These are phyloP conservation scores for Senna tora DNA, from an alignment of 306 rosid species.

Conservation along the genomic window DNA sequence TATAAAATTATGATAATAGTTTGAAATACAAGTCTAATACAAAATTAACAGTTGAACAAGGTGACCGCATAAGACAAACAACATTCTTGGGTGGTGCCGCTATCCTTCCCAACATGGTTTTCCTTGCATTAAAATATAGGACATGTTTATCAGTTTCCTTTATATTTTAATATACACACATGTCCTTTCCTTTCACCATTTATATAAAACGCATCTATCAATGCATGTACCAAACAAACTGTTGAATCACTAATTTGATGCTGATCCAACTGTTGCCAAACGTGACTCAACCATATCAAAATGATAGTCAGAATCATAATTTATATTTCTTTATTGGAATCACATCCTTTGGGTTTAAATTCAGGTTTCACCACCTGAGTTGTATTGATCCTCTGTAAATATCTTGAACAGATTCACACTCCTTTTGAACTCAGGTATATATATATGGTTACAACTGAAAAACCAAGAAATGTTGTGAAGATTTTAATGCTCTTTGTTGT, in stretches of 20 bases:
- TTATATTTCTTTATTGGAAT: too few species aligned
- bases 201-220: background rate
- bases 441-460: background rate
- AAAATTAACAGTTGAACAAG: conserved; percentile 22
- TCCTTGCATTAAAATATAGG: conserved; percentile 41
- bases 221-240: conserved; percentile 45
- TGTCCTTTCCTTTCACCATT: conserved; percentile 25
- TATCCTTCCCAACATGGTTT: conserved; percentile 64
- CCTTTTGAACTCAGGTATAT: background rate
- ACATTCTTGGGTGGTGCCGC: conserved; percentile 51
- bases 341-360: background rate
- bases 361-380: background rate
- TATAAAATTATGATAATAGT: conserved; percentile 14
- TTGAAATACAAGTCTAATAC: background rate
- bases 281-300: conserved; percentile 3
- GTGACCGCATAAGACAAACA: conserved; percentile 53
- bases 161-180: background rate
- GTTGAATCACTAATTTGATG: conserved; percentile 38
- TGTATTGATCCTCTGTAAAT: conserved; percentile 1
- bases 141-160: conserved; percentile 29
- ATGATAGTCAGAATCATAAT: too few species aligned
- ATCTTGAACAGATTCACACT: background rate
- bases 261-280: conserved; percentile 12
- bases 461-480: background rate
- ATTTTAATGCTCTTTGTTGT: background rate